phyloP scores from a whole-genome alignment of 2,329 filamentous ascomycete species.

The Aspergillus candidus region DNA sequence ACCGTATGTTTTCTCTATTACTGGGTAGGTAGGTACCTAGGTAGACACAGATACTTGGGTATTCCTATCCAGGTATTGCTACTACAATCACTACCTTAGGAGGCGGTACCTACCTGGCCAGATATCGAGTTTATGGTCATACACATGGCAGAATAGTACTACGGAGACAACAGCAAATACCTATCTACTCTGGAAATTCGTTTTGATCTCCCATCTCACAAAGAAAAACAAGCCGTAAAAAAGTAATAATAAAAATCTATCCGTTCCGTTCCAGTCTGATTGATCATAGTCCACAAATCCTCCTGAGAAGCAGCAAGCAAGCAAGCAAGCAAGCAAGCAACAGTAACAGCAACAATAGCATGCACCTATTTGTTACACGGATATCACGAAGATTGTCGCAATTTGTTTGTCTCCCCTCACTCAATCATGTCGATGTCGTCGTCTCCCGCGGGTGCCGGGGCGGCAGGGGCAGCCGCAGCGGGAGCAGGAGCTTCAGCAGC shows the following conservation, averaged over 20 bases:
- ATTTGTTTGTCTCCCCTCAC: constrained; percentile 27
- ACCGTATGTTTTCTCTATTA: too few species aligned
- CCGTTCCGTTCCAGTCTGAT: constrained; percentile 1
- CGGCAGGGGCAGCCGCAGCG: constrained; percentile 22
- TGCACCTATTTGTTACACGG: too few species aligned
- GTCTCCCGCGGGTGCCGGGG: constrained; percentile 30
- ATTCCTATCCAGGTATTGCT: too few species aligned
- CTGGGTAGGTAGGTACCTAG: too few species aligned
- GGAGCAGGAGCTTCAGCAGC: constrained; percentile 22
- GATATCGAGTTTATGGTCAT: too few species aligned
- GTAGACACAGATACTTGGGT: too few species aligned
- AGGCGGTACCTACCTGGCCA: too few species aligned
- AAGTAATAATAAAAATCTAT: neutral
- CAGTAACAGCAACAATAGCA: neutral
- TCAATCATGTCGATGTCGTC: constrained; percentile 69
- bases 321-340: too few species aligned
- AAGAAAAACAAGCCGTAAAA: neutral
- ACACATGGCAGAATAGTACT: too few species aligned
- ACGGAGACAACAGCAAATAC: too few species aligned
- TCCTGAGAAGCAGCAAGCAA: neutral
- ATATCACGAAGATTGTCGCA: neutral
- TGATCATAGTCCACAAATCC: neutral
- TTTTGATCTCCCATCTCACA: neutral
- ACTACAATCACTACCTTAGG: too few species aligned
- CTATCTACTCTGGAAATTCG: too few species aligned